Evolutionary conservation across 2,329 filamentous ascomycete genomes (phyloP), one percentile per base, ranked within the genome.

Genomic region (Diplodia corticola): DNA sequence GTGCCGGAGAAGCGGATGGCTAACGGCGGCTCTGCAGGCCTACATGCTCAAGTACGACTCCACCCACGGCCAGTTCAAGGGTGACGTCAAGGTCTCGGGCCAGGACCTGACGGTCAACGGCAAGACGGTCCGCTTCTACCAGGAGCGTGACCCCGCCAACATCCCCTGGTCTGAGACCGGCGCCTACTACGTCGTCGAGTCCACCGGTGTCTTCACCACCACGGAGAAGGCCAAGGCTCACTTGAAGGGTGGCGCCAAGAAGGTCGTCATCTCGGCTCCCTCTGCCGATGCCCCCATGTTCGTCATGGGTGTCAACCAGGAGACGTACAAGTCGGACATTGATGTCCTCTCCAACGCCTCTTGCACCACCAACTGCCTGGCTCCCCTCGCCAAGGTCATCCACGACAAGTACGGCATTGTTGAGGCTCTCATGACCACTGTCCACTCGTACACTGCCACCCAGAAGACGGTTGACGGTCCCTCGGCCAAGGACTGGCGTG

Each of bases 41-140:
- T 98, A 98, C 89, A 98, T 98, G 95, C 91, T 99, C 85, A 96
- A 96, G 88, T 98, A 98, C 83, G 95, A 99, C 87, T 93, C 91
- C 76, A 93, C 91, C 82, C 95, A 99, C 88, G 95, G 95, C 75
- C 80, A 88, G 80, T 99, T 98, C 91, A 96, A 97, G 87, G 94
- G 94, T 75, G 89, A 90, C 69, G 88, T 98, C 82, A 82, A 89
- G 82, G 84, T 90, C 79, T 85, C 88, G 69, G 88, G 86, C 76
- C 86, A 90, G 73, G 85, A 85, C 80, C 88, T 99, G 73, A 82
- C 89, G 74, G 89, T 98, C 86, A 94, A 97, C 83, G 93, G 92
- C 89, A 96, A 96, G 89, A 90, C 85, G 77, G 86, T 98, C 86
- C 89, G 89, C 84, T 97, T 97, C 90, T 96, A 94, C 91, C 87